Percentiles rank a stretch among this genome's conserved stretches.
These are phyloP conservation scores for Lasiodiplodia gonubiensis DNA, from an alignment of 2,329 filamentous ascomycete genomes.

Conservation along the genomic window DNA sequence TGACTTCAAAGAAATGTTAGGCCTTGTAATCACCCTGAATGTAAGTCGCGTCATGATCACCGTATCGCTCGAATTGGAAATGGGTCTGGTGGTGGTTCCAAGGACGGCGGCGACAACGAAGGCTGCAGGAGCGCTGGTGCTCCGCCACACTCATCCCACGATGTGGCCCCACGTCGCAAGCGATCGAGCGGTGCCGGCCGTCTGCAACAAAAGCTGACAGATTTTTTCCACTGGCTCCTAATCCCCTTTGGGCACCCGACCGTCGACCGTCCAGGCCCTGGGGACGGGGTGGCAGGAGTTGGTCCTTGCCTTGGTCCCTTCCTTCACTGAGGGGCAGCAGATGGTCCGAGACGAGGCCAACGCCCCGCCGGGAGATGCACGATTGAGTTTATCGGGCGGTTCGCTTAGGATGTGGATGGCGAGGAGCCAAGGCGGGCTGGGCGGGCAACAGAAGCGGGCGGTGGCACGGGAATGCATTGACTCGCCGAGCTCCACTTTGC, in stretches of 20 bases:
- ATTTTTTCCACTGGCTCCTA: neutral
- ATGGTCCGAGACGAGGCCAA: neutral
- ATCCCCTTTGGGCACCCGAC: neutral
- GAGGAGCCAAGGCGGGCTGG: neutral
- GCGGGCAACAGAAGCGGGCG: conserved; percentile 9
- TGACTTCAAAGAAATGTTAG: too few relatives aligned
- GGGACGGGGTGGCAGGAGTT: neutral
- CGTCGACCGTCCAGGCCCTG: neutral
- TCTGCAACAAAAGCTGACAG: neutral
- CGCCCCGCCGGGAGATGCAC: conserved; percentile 21
- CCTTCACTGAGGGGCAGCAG: neutral
- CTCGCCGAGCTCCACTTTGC: conserved; percentile 10
- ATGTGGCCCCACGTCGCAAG: neutral
- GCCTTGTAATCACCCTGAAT: too few relatives aligned
- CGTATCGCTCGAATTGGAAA: neutral
- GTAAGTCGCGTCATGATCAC: too few relatives aligned
- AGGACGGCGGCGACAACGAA: too few relatives aligned
- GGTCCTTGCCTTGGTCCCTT: conserved; percentile 3
- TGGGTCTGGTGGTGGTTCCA: neutral
- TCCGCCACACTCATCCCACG: neutral
- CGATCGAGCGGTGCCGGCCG: conserved; percentile 14
- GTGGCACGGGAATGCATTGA: conserved; percentile 6
- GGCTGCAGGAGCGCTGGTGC: neutral
- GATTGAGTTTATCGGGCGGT: conserved; percentile 26
- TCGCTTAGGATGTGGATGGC: conserved; percentile 8